Percentiles rank a stretch among this genome's conserved stretches.
Conservation (phyloP, 129 eudicot genomes). For the Ambrosia artemisiifolia region DNA sequence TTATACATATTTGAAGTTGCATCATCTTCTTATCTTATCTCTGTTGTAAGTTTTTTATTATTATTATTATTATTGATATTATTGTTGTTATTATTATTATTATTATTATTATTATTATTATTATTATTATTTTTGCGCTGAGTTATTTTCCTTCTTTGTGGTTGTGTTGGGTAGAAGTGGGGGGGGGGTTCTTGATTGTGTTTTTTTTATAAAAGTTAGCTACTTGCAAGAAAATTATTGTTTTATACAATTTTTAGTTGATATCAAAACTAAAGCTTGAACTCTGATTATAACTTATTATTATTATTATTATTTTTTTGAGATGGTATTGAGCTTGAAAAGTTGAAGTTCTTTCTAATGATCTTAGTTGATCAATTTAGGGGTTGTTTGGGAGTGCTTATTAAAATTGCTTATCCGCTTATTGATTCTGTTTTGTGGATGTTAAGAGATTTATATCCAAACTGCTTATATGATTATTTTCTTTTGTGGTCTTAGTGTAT, state of each 20-base stretch:
- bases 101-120: no score
- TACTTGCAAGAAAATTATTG: not conserved
- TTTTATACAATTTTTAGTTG: no score
- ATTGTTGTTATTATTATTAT: no score
- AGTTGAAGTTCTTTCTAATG: not conserved
- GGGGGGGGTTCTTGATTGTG: no score
- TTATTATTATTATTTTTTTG: no score
- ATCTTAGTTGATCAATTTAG: not conserved
- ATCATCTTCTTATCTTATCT: slow-evolving; percentile 11
- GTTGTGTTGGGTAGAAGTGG: no score
- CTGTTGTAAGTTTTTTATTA: slow-evolving; percentile 14
- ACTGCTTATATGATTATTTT: not conserved
- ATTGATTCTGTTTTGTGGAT: not conserved
- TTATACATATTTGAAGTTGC: not conserved
- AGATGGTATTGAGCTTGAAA: not conserved
- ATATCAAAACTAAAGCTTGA: no score
- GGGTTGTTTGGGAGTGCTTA: not conserved
- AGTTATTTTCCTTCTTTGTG: not conserved
- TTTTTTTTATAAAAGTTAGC: not conserved
- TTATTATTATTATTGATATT: no score
- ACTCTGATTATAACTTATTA: not conserved
- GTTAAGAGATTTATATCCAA: not conserved
- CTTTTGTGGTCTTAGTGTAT: not conserved
- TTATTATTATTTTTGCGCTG: slow-evolving; percentile 10
- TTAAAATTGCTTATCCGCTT: not conserved